Evolutionary conservation across 1,139 yeast species (phyloP).

Genomic region (Hansenula sp.): DNA sequence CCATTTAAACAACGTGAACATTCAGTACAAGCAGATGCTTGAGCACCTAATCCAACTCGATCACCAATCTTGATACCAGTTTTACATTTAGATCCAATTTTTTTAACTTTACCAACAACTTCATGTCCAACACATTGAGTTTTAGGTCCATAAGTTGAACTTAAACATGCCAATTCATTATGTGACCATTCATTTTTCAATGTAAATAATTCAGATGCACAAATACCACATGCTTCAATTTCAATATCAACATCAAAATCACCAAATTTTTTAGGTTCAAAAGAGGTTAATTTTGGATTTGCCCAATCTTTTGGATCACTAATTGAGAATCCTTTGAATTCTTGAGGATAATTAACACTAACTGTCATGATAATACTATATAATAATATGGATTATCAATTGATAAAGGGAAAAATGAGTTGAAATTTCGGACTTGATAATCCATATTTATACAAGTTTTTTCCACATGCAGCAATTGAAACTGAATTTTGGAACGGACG

Average conservation of each 20-base stretch:
- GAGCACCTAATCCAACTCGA: slow-evolving; percentile 52
- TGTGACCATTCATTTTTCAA: slow-evolving; percentile 33
- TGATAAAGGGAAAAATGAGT: neutral
- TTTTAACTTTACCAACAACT: slow-evolving; percentile 41
- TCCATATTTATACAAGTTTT: no score
- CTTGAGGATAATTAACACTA: slow-evolving; percentile 36
- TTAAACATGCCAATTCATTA: slow-evolving; percentile 29
- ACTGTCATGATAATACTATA: slow-evolving; percentile 14
- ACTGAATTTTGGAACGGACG: no score
- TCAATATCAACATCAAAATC: slow-evolving; percentile 34
- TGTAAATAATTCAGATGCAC: slow-evolving; percentile 51
- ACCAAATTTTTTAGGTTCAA: slow-evolving; percentile 28
- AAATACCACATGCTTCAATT: slow-evolving; percentile 48
- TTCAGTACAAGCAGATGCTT: slow-evolving; percentile 39
- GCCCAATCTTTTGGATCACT: slow-evolving; percentile 38
- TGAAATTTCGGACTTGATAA: neutral
- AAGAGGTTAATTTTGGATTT: slow-evolving; percentile 35
- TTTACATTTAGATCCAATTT: slow-evolving; percentile 36
- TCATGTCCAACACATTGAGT: slow-evolving; percentile 47
- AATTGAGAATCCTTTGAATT: slow-evolving; percentile 43
- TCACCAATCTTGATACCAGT: slow-evolving; percentile 37
- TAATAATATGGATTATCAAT: no score
- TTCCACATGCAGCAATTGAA: no score
- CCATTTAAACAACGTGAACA: slow-evolving; percentile 39
- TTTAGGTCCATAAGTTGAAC: slow-evolving; percentile 25